phyloP scores from a whole-genome alignment of 2,329 filamentous ascomycete genomes.

The Dothideomycetes sp. region DNA sequence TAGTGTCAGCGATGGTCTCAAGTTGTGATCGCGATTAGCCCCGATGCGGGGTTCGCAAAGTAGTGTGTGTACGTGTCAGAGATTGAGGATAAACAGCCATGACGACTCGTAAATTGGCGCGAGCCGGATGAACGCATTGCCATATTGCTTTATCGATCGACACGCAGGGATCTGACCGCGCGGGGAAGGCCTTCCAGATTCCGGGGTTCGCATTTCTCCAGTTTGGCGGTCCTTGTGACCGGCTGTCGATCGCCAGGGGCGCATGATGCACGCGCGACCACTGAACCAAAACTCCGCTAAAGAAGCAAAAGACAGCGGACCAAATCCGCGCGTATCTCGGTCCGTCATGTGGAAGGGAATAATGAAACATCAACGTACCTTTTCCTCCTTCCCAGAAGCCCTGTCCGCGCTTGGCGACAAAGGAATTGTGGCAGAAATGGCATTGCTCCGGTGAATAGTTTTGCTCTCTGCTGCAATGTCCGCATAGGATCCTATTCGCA shows the following conservation, averaged over 20 bases:
- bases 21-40: neutral
- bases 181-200: neutral
- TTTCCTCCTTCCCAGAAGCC: slow-evolving; percentile 87
- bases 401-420: slow-evolving; percentile 54
- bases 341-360: too few relatives aligned
- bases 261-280: neutral
- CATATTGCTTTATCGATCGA: too few relatives aligned
- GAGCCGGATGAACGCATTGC: too few relatives aligned
- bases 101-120: too few relatives aligned
- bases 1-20: slow-evolving; percentile 5
- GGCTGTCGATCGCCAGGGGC: neutral
- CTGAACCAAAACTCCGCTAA: neutral
- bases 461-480: slow-evolving; percentile 49
- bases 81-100: too few relatives aligned
- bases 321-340: too few relatives aligned
- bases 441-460: slow-evolving; percentile 68
- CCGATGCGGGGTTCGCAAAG: too few relatives aligned
- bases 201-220: neutral
- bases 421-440: slow-evolving; percentile 56
- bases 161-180: too few relatives aligned
- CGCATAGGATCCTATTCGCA: slow-evolving; percentile 72
- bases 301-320: neutral
- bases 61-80: too few relatives aligned
- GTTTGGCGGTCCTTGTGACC: neutral
- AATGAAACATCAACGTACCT: slow-evolving; percentile 16